A percentile compares a stretch with the other conserved stretches of the same genome.
Evolutionary conservation across 208 protist genomes (phyloP).

Genomic region (Leishmania turanica): DNA sequence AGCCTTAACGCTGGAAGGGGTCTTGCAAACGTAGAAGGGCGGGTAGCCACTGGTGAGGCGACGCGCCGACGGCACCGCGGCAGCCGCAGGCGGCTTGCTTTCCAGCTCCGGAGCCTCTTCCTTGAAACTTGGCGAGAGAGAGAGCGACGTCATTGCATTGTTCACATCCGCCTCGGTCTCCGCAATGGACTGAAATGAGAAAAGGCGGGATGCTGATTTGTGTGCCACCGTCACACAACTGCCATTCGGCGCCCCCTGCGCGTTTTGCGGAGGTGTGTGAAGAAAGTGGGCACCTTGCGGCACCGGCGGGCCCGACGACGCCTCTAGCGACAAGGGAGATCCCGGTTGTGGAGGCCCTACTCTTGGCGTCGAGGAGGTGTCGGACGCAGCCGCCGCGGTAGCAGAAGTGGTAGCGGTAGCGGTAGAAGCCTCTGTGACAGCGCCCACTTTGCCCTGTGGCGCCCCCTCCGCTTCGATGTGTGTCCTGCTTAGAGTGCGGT

Average conservation of each 20-base stretch:
- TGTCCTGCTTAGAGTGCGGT: background rate
- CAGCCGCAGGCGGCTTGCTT: background rate
- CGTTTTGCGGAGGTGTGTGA: background rate
- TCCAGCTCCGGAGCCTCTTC: background rate
- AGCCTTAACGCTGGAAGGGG: background rate
- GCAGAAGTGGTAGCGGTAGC: background rate
- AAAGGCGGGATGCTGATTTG: background rate
- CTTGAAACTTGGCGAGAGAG: background rate
- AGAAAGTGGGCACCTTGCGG: background rate
- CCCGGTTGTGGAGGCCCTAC: background rate
- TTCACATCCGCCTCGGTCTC: background rate
- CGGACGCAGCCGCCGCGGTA: background rate
- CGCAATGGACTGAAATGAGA: background rate
- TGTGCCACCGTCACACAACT: background rate
- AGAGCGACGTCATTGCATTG: background rate
- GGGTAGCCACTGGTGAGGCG: background rate
- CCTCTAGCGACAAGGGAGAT: background rate
- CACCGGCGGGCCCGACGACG: background rate
- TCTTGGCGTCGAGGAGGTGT: background rate
- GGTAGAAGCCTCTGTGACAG: background rate
- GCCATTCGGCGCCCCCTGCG: too few relatives aligned
- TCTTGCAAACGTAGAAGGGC: background rate
- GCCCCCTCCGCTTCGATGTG: background rate
- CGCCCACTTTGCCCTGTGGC: background rate
- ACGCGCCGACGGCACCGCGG: background rate